phyloP scores from a whole-genome alignment of 192 early-diverging fungal species.

The Rhizophlyctis rosea region DNA sequence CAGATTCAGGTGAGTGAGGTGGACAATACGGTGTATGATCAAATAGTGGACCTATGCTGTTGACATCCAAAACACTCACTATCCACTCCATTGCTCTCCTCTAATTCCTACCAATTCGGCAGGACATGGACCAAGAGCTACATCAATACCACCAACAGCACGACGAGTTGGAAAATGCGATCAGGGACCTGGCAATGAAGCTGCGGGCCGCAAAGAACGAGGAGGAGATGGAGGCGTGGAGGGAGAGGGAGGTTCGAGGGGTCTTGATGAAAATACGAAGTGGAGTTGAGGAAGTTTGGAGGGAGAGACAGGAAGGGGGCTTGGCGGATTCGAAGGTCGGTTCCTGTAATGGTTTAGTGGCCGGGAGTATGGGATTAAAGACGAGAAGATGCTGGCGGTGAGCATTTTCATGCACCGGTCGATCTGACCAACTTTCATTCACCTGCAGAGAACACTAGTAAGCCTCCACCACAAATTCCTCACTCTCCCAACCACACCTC shows the following conservation, averaged over 20 bases:
- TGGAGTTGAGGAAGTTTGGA: constrained; percentile 31
- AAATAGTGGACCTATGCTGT: neutral
- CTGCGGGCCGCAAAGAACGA: constrained; percentile 40
- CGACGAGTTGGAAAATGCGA: constrained; percentile 41
- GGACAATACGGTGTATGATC: neutral
- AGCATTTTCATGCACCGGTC: too few relatives aligned
- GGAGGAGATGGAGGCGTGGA: constrained; percentile 14
- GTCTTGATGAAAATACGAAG: constrained; percentile 37
- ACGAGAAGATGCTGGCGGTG: constrained; percentile 38
- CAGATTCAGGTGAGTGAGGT: constrained; percentile 39
- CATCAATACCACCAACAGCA: constrained; percentile 51
- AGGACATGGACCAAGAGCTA: constrained; percentile 60
- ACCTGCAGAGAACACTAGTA: neutral
- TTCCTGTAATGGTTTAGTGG: too few relatives aligned
- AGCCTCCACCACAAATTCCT: neutral
- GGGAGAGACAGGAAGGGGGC: too few relatives aligned
- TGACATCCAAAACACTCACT: neutral
- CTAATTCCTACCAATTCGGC: too few relatives aligned
- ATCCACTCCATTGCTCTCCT: neutral
- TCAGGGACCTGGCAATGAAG: constrained; percentile 48
- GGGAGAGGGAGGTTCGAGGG: constrained; percentile 26
- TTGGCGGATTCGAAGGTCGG: too few relatives aligned
- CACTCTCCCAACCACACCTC: too few relatives aligned
- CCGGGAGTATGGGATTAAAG: constrained; percentile 21
- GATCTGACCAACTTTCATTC: too few relatives aligned